A percentile compares a stretch with the other conserved stretches of the same genome.
Evolutionary conservation across 1,139 yeast species (phyloP).

Genomic region (Magnusiomyces paraingens): DNA sequence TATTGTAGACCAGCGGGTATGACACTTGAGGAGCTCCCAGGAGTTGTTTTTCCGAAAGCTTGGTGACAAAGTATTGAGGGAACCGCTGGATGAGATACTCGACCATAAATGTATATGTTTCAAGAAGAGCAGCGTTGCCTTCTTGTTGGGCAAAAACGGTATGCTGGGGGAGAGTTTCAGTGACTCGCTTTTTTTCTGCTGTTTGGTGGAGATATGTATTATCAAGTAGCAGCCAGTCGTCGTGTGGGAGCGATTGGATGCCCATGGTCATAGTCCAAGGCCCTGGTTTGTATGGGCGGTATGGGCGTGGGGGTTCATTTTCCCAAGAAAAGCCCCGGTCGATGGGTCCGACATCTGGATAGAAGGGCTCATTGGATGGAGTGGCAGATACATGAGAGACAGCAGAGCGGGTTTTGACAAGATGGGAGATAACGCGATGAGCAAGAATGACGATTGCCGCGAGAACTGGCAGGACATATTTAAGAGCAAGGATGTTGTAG

Average conservation of each 20-base stretch:
- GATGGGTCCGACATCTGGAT: slow-evolving; percentile 4
- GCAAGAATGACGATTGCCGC: no score
- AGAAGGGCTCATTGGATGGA: neutral
- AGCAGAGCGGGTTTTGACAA: no score
- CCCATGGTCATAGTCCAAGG: slow-evolving; percentile 66
- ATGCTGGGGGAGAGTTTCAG: slow-evolving; percentile 40
- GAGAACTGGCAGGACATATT: no score
- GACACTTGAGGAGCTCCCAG: no score
- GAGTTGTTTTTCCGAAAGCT: slow-evolving; percentile 24
- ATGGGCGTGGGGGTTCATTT: slow-evolving; percentile 41
- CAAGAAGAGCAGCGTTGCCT: slow-evolving; percentile 45
- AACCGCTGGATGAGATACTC: slow-evolving; percentile 48
- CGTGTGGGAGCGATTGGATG: slow-evolving; percentile 45
- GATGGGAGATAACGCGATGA: no score
- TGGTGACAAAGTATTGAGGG: slow-evolving; percentile 48
- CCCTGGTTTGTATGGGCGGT: slow-evolving; percentile 59
- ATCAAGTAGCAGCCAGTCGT: slow-evolving; percentile 66
- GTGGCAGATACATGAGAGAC: no score
- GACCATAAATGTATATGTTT: slow-evolving; percentile 47
- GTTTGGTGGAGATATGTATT: slow-evolving; percentile 48
- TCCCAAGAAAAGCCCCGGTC: slow-evolving; percentile 38
- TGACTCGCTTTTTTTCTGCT: slow-evolving; percentile 39
- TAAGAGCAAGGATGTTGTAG: no score
- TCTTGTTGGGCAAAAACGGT: slow-evolving; percentile 38
- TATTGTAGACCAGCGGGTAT: slow-evolving; percentile 33